phyloP scores from a whole-genome alignment of 2,329 filamentous ascomycete genomes.

The Onygenales sp. region DNA sequence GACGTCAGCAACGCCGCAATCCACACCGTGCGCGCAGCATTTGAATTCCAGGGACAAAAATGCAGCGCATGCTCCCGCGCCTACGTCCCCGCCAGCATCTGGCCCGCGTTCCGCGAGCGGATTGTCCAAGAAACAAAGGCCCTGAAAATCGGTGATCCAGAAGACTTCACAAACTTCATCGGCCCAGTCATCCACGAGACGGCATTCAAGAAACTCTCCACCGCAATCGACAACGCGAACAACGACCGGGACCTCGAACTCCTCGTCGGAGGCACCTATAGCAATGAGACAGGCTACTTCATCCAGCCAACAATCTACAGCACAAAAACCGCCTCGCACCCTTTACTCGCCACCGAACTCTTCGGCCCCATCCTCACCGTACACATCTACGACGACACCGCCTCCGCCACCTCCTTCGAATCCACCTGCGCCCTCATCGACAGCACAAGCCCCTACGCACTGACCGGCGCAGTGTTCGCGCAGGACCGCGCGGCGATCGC shows the following conservation, averaged over 20 bases:
- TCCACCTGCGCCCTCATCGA: constrained; percentile 45
- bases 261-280: constrained; percentile 66
- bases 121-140: constrained; percentile 59
- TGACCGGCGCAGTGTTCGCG: constrained; percentile 36
- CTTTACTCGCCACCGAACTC: constrained; percentile 66
- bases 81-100: constrained; percentile 68
- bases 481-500: constrained; percentile 27
- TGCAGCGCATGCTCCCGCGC: constrained; percentile 75
- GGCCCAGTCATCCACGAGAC: constrained; percentile 77
- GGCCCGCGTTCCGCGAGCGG: constrained; percentile 59
- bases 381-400: constrained; percentile 68
- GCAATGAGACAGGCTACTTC: constrained; percentile 70
- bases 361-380: constrained; percentile 70
- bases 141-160: constrained; percentile 62
- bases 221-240: constrained; percentile 72
- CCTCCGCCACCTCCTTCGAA: constrained; percentile 51
- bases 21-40: constrained; percentile 77
- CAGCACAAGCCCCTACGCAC: constrained; percentile 30
- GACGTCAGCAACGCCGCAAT: constrained; percentile 69
- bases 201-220: constrained; percentile 70
- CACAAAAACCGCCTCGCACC: constrained; percentile 63
- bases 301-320: constrained; percentile 75
- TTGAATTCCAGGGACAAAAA: constrained; percentile 88
- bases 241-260: constrained; percentile 48
- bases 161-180: constrained; percentile 68